phyloP scores from a whole-genome alignment of 306 rosid genomes.

The Castanea sativa region DNA sequence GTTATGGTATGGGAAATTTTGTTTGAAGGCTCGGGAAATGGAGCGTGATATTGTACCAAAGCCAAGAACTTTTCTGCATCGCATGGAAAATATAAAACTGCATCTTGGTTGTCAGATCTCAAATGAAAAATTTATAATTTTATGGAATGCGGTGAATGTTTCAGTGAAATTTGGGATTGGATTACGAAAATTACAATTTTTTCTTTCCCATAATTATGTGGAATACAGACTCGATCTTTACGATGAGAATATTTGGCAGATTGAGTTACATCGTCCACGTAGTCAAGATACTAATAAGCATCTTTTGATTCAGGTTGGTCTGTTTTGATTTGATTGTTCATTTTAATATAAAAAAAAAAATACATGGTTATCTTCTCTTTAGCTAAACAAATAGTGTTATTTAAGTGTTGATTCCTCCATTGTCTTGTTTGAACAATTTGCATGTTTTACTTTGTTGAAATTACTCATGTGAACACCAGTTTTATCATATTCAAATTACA shows the following conservation, averaged over 20 bases:
- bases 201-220: conserved; percentile 7
- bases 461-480: too few species aligned
- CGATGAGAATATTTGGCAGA: conserved; percentile 68
- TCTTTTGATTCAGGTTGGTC: conserved; percentile 73
- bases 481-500: too few species aligned
- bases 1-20: conserved; percentile 28
- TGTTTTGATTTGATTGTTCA: background rate
- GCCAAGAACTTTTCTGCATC: conserved; percentile 31
- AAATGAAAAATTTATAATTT: conserved; percentile 30
- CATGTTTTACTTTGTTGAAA: background rate
- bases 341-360: background rate
- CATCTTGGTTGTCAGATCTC: conserved; percentile 69
- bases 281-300: conserved; percentile 32
- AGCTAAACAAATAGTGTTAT: background rate
- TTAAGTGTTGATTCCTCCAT: background rate
- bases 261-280: conserved; percentile 45
- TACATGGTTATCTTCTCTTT: background rate
- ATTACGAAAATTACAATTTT: conserved; percentile 40
- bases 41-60: conserved; percentile 49
- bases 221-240: conserved; percentile 55
- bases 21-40: conserved; percentile 38
- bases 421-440: background rate
- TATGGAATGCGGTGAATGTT: conserved; percentile 41
- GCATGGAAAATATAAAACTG: conserved; percentile 27
- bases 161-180: conserved; percentile 48